Conservation (phyloP, 306 rosid genomes). For the Casuarina cunninghamiana region DNA sequence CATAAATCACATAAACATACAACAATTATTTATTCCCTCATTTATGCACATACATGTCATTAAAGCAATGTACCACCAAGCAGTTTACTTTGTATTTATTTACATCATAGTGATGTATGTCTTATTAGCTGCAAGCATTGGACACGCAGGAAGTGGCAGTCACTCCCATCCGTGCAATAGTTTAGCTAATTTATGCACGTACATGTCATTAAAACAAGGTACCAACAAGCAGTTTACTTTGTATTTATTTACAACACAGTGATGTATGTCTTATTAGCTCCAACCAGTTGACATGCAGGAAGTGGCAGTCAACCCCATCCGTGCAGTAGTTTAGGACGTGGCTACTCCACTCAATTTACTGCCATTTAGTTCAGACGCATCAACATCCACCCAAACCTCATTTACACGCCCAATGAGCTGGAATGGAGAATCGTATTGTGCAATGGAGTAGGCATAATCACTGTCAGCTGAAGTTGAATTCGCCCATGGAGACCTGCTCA, state of each 20-base stretch:
- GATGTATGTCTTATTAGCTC: neutral
- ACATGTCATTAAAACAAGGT: neutral
- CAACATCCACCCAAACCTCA: slow-evolving; percentile 77
- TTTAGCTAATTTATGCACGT: neutral
- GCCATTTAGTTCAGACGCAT: slow-evolving; percentile 43
- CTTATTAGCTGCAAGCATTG: too few relatives aligned
- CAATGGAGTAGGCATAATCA: slow-evolving; percentile 64
- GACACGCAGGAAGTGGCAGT: too few relatives aligned
- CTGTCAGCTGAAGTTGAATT: slow-evolving; percentile 45
- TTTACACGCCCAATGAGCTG: slow-evolving; percentile 50
- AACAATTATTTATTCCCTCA: too few relatives aligned
- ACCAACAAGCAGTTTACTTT: too few relatives aligned
- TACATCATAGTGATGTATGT: too few relatives aligned
- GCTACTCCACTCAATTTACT: slow-evolving; percentile 36
- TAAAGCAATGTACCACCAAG: too few relatives aligned
- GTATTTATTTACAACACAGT: neutral
- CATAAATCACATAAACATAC: too few relatives aligned
- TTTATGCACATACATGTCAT: too few relatives aligned
- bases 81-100: too few relatives aligned
- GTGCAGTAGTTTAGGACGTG: slow-evolving; percentile 32
- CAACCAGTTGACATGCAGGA: neutral
- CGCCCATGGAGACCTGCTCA: slow-evolving; percentile 62
- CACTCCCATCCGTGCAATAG: too few relatives aligned
- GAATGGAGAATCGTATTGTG: slow-evolving; percentile 64
- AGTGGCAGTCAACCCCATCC: neutral